Evolutionary conservation across 345 rosid genomes (phyloP).

Genomic region (Rhodamnia rubescens): DNA sequence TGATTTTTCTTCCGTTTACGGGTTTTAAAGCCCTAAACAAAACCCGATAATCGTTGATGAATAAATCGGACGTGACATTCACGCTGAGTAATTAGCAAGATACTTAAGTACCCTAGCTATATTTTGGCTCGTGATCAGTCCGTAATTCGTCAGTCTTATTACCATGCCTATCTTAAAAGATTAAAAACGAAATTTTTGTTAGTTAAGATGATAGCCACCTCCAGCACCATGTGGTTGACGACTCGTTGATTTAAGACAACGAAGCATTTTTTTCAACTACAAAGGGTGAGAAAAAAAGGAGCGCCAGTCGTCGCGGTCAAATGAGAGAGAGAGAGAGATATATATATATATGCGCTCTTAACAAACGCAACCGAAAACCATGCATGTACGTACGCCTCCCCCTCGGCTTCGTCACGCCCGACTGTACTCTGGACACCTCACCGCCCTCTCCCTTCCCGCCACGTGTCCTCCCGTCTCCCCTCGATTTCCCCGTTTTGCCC

Average conservation of each 20-base stretch:
- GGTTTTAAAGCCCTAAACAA: not conserved
- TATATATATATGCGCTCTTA: not conserved
- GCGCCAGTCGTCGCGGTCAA: not conserved
- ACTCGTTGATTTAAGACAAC: not conserved
- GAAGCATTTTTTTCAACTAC: not conserved
- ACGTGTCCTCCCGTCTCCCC: not conserved
- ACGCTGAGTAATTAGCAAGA: not conserved
- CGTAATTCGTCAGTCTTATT: too few species aligned
- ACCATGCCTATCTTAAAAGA: not conserved
- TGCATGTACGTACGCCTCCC: slow-evolving; percentile 1
- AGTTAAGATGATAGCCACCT: too few species aligned
- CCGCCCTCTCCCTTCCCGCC: not conserved
- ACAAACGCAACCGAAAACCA: not conserved
- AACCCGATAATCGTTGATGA: not conserved
- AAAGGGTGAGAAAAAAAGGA: not conserved
- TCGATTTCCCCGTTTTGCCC: not conserved
- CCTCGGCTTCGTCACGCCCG: not conserved
- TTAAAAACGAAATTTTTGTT: too few species aligned
- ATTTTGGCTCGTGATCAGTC: not conserved
- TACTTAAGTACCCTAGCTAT: not conserved
- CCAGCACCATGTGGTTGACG: not conserved
- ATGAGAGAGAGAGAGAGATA: not conserved
- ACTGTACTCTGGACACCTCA: not conserved
- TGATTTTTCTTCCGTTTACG: not conserved
- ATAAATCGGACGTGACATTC: not conserved